A percentile compares a stretch with the other conserved stretches of the same genome.
Evolutionary conservation across 768 basidiomycete genomes (phyloP).

Genomic region (Amanita pallidorosea): DNA sequence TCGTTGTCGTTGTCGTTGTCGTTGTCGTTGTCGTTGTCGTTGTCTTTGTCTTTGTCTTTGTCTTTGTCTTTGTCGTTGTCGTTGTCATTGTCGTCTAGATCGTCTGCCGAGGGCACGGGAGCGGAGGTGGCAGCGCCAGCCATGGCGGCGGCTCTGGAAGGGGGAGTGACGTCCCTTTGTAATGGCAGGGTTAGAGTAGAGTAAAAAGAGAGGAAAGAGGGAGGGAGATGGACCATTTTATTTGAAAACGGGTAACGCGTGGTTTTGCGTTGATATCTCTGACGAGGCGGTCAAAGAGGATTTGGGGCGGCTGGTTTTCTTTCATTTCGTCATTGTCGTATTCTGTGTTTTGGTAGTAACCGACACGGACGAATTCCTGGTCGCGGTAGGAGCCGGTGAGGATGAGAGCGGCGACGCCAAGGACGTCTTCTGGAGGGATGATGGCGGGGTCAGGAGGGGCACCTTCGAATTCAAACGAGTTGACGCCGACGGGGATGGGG

Average conservation of each 20-base stretch:
- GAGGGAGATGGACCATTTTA: constrained; percentile 57
- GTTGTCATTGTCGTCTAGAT: constrained; percentile 35
- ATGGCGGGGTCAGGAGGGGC: constrained; percentile 72
- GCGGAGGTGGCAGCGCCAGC: constrained; percentile 63
- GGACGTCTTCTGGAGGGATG: constrained; percentile 82
- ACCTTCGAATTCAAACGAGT: constrained; percentile 95
- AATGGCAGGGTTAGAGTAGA: not conserved
- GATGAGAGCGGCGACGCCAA: constrained; percentile 95
- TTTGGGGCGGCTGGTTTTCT: constrained; percentile 53
- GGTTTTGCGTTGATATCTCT: constrained; percentile 88
- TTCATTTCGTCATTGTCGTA: constrained; percentile 94
- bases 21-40: constrained; percentile 20
- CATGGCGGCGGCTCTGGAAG: constrained; percentile 28
- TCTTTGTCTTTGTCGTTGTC: constrained; percentile 10
- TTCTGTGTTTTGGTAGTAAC: constrained; percentile 98
- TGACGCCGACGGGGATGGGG: constrained; percentile 92
- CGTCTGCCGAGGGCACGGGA: constrained; percentile 64
- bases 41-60: too few relatives aligned
- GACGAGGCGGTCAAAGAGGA: constrained; percentile 70
- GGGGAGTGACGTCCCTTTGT: constrained; percentile 53
- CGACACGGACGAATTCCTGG: constrained; percentile 98
- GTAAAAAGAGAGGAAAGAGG: not conserved
- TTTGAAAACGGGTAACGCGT: constrained; percentile 87
- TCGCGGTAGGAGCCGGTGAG: constrained; percentile 93
- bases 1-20: too few relatives aligned